These are phyloP conservation scores for Paraphaeosphaeria sporulosa DNA, from an alignment of 2,329 filamentous ascomycete species.

Conservation along the genomic window DNA sequence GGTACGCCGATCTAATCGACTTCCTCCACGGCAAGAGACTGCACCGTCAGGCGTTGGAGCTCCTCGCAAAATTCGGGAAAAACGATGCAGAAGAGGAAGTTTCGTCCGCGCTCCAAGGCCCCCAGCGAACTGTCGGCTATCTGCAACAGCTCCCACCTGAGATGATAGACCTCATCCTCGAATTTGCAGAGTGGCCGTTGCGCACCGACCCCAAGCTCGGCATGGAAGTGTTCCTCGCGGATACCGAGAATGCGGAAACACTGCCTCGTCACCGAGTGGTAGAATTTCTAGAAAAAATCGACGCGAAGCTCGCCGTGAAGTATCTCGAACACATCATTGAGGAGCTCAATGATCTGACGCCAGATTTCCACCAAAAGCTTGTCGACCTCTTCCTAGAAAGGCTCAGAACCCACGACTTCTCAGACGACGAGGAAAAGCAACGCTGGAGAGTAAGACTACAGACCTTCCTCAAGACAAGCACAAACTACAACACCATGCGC, in stretches of 20 bases:
- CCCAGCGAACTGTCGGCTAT: slow-evolving; percentile 84
- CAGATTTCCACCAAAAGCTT: slow-evolving; percentile 86
- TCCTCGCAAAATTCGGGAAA: slow-evolving; percentile 81
- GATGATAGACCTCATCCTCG: slow-evolving; percentile 87
- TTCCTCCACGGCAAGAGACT: slow-evolving; percentile 96
- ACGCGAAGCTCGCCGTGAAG: slow-evolving; percentile 73
- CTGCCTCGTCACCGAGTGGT: slow-evolving; percentile 80
- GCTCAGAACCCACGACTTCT: slow-evolving; percentile 51
- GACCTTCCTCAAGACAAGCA: slow-evolving; percentile 76
- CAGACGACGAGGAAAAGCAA: slow-evolving; percentile 42
- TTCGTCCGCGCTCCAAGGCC: slow-evolving; percentile 72
- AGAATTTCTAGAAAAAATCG: slow-evolving; percentile 74
- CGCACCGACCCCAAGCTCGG: slow-evolving; percentile 74
- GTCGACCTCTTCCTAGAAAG: slow-evolving; percentile 73
- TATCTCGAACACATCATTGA: slow-evolving; percentile 92
- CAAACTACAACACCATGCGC: slow-evolving; percentile 79
- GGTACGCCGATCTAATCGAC: slow-evolving; percentile 95
- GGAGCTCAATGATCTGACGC: slow-evolving; percentile 83
- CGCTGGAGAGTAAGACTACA: slow-evolving; percentile 72
- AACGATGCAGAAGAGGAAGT: slow-evolving; percentile 56
- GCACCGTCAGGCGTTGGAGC: slow-evolving; percentile 83
- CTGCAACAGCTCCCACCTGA: slow-evolving; percentile 88
- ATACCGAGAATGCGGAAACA: slow-evolving; percentile 93
- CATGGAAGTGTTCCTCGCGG: slow-evolving; percentile 92
- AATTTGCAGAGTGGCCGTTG: slow-evolving; percentile 90